Percentiles rank a stretch among this genome's conserved stretches.
phyloP scores from a whole-genome alignment of 2,329 filamentous ascomycete genomes.

The Calonectria hawksworthii region DNA sequence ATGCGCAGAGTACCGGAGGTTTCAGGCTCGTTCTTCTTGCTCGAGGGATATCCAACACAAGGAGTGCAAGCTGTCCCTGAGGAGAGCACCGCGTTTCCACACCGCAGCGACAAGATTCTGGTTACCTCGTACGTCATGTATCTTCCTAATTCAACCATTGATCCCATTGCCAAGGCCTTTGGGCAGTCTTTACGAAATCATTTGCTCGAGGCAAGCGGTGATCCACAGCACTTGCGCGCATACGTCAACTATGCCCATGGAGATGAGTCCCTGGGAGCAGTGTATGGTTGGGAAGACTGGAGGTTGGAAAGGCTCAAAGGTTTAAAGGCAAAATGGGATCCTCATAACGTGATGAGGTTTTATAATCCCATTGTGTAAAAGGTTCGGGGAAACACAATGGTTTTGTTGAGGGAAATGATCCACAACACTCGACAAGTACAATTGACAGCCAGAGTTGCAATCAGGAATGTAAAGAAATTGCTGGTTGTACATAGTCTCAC shows the following conservation, averaged over 20 bases:
- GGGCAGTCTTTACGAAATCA: constrained; percentile 24
- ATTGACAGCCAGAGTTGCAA: too few relatives aligned
- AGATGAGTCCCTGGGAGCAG: constrained; percentile 16
- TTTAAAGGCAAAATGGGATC: constrained; percentile 64
- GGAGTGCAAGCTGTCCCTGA: constrained; percentile 25
- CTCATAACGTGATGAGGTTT: constrained; percentile 46
- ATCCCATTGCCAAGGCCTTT: constrained; percentile 26
- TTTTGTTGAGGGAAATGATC: too few relatives aligned
- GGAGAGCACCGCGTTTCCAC: constrained; percentile 28
- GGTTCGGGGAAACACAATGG: too few relatives aligned
- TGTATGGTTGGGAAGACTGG: constrained; percentile 49
- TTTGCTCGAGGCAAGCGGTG: constrained; percentile 22
- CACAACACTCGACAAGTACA: too few relatives aligned
- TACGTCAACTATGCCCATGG: constrained; percentile 40
- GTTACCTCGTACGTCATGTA: constrained; percentile 28
- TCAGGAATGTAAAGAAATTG: too few relatives aligned
- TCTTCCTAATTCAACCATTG: constrained; percentile 28
- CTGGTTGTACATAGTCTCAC: too few relatives aligned
- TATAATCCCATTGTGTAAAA: constrained; percentile 45
- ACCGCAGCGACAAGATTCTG: constrained; percentile 32
- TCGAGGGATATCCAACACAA: constrained; percentile 63
- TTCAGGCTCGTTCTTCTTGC: constrained; percentile 59
- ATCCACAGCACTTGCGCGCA: constrained; percentile 24
- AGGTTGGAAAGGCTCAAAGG: constrained; percentile 57
- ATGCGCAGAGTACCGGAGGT: constrained; percentile 29